phyloP scores from a whole-genome alignment of 148 eudicot species.

The Rhododendron mucronatum region DNA sequence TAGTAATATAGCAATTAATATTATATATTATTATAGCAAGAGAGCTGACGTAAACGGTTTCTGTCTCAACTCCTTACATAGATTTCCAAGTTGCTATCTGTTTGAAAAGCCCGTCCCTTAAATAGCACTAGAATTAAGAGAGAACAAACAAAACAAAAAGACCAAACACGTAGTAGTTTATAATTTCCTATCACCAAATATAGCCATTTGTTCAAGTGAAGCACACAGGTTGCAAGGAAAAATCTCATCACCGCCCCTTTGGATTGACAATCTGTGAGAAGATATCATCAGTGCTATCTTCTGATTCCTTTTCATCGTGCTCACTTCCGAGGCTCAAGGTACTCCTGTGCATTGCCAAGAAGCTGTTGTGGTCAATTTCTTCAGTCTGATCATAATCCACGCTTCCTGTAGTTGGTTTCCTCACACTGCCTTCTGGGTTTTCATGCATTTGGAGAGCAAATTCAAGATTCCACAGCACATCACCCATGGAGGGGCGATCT shows the following conservation, averaged over 20 bases:
- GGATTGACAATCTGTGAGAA: constrained; percentile 42
- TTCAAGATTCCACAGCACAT: constrained; percentile 44
- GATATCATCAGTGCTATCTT: constrained; percentile 27
- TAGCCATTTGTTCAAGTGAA: background rate
- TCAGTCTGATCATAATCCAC: constrained; percentile 9
- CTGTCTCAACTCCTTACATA: background rate
- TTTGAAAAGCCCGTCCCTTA: background rate
- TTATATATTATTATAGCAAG: background rate
- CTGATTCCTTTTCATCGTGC: constrained; percentile 5
- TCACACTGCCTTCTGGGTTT: constrained; percentile 13
- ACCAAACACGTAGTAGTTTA: background rate
- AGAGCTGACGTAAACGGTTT: background rate
- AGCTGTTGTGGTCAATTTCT: constrained; percentile 15
- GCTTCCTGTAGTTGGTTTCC: background rate
- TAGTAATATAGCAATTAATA: background rate
- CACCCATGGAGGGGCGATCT: constrained; percentile 51
- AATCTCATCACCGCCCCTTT: constrained; percentile 24
- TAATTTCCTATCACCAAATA: background rate
- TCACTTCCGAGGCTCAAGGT: constrained; percentile 38
- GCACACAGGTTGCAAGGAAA: background rate
- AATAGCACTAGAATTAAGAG: background rate
- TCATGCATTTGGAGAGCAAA: constrained; percentile 33
- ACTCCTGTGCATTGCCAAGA: constrained; percentile 38
- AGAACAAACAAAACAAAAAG: background rate
- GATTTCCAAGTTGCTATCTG: background rate